phyloP scores from a whole-genome alignment of 2,329 filamentous ascomycete genomes.

The Fusarium falciforme region DNA sequence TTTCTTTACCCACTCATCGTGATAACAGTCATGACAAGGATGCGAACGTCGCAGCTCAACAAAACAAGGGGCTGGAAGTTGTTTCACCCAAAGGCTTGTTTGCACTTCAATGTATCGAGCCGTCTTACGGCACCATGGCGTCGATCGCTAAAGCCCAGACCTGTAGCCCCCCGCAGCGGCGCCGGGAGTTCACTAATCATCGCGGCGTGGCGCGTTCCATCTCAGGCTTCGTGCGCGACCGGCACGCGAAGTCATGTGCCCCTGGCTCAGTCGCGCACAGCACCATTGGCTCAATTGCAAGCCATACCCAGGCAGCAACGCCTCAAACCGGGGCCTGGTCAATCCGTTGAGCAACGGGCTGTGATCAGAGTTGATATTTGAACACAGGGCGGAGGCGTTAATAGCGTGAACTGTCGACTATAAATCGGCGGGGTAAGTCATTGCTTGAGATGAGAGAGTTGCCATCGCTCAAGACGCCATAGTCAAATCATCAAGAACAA shows the following conservation, averaged over 20 bases:
- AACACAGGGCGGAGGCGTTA: neutral
- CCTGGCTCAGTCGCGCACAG: neutral
- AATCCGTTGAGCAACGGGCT: constrained; percentile 1
- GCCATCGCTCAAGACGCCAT: neutral
- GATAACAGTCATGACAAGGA: neutral
- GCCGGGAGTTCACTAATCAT: constrained; percentile 20
- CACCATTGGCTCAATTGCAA: constrained; percentile 29
- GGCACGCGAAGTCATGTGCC: constrained; percentile 43
- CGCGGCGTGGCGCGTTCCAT: constrained; percentile 26
- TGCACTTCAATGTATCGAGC: neutral
- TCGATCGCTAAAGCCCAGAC: neutral
- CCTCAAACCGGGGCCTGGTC: constrained; percentile 17
- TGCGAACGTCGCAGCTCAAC: neutral
- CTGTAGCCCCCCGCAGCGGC: neutral
- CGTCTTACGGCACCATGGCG: neutral
- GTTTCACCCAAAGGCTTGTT: neutral
- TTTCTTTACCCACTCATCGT: neutral
- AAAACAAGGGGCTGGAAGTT: neutral
- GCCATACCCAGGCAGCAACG: constrained; percentile 39
- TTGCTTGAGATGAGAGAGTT: neutral
- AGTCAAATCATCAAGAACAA: neutral
- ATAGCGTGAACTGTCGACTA: constrained; percentile 10
- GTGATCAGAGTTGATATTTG: neutral
- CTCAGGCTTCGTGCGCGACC: constrained; percentile 25
- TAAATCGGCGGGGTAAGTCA: constrained; percentile 22